These are phyloP conservation scores for Ophiognomonia clavigignenti-juglandacearum DNA, from an alignment of 2,329 filamentous ascomycete species.

Conservation along the genomic window DNA sequence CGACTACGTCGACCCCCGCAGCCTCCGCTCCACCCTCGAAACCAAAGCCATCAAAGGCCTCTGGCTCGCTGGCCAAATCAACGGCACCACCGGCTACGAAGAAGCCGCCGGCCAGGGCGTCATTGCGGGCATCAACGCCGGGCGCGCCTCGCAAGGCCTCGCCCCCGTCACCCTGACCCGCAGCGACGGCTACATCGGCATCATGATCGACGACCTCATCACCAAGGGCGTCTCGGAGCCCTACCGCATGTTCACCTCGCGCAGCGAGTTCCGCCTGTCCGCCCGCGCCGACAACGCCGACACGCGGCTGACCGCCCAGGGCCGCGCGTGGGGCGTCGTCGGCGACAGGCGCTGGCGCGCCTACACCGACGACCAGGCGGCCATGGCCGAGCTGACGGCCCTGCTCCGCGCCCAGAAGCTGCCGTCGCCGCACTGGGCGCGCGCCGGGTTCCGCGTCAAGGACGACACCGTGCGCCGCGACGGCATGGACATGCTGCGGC, in stretches of 20 bases:
- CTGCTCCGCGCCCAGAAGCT: slow-evolving; percentile 55
- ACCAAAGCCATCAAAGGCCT: slow-evolving; percentile 87
- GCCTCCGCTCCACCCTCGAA: slow-evolving; percentile 82
- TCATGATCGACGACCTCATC: slow-evolving; percentile 97
- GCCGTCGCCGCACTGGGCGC: slow-evolving; percentile 61
- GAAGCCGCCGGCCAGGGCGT: slow-evolving; percentile 93
- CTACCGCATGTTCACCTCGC: slow-evolving; percentile 96
- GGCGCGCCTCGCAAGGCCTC: slow-evolving; percentile 66
- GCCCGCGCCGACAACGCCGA: slow-evolving; percentile 94
- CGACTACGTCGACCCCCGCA: slow-evolving; percentile 93
- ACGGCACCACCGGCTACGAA: slow-evolving; percentile 96
- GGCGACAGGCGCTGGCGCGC: slow-evolving; percentile 70
- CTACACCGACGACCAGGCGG: slow-evolving; percentile 60
- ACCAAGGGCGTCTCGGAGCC: slow-evolving; percentile 96
- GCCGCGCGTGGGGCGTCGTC: slow-evolving; percentile 71
- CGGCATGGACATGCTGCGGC: slow-evolving; percentile 74
- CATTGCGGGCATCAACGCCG: slow-evolving; percentile 89
- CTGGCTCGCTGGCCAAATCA: slow-evolving; percentile 93
- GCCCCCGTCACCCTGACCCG: slow-evolving; percentile 65
- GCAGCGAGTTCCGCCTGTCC: slow-evolving; percentile 92
- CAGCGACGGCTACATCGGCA: slow-evolving; percentile 91
- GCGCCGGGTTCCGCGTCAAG: slow-evolving; percentile 64
- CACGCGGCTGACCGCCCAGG: slow-evolving; percentile 73
- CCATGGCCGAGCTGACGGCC: slow-evolving; percentile 62
- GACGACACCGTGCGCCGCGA: slow-evolving; percentile 62